Conservation (phyloP, 2,329 filamentous ascomycete species). For the Kalaharituber pfeilii region DNA sequence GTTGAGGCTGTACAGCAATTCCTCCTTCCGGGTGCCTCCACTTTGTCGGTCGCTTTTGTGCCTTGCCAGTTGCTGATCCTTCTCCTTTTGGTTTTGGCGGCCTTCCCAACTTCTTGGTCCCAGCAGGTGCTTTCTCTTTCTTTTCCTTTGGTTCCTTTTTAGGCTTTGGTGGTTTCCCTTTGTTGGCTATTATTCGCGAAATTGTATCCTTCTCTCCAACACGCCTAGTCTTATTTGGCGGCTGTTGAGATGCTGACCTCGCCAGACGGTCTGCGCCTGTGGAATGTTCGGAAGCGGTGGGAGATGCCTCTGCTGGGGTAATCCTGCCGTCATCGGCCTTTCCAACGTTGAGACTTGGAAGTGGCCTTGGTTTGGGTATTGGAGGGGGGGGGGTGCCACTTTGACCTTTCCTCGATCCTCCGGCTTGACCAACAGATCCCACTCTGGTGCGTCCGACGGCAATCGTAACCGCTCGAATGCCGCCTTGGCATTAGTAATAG, state of each 20-base stretch:
- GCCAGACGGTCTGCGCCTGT: constrained; percentile 14
- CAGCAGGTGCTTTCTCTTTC: not conserved
- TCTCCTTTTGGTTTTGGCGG: not conserved
- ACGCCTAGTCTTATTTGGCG: constrained; percentile 3
- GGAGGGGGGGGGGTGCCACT: constrained; percentile 10
- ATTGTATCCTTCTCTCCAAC: constrained; percentile 8
- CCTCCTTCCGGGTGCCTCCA: constrained; percentile 3
- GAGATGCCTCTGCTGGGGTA: constrained; percentile 7
- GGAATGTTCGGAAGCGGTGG: constrained; percentile 12
- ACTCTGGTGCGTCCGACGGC: constrained; percentile 19
- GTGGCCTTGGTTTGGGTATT: constrained; percentile 7
- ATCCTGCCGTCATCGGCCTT: constrained; percentile 8
- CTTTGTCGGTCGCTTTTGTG: constrained; percentile 1
- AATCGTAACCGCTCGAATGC: constrained; percentile 20
- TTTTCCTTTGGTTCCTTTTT: not conserved
- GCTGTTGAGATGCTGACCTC: constrained; percentile 16
- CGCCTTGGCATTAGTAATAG: constrained; percentile 20
- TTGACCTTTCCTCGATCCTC: constrained; percentile 21
- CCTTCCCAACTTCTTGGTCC: not conserved
- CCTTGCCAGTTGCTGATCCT: not conserved
- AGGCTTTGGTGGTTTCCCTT: constrained; percentile 1
- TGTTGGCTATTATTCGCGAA: constrained; percentile 3
- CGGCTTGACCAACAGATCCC: constrained; percentile 20
- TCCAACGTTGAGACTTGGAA: not conserved
- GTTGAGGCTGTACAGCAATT: constrained; percentile 6